Percentiles rank a stretch among this genome's conserved stretches.
Conservation (phyloP, 2,329 filamentous ascomycete species). For the Fusarium compactum region DNA sequence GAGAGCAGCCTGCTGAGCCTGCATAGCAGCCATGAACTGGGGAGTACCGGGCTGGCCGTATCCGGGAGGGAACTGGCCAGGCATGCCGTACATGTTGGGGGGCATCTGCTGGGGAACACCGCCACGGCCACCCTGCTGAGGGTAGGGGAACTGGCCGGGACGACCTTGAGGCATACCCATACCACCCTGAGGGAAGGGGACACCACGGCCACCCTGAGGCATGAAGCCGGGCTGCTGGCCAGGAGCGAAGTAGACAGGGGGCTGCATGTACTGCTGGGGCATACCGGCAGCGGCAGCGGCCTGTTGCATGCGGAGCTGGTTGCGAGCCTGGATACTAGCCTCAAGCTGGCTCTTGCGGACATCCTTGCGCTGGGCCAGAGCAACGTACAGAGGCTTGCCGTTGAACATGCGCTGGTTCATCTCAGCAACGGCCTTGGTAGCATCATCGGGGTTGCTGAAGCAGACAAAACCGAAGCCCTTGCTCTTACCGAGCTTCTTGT, state of each 20-base stretch:
- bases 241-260: slow-evolving; percentile 91
- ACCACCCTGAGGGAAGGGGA: slow-evolving; percentile 73
- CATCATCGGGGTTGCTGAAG: slow-evolving; percentile 99
- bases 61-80: slow-evolving; percentile 82
- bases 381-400: slow-evolving; percentile 96
- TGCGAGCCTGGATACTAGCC: slow-evolving; percentile 98
- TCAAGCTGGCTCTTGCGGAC: slow-evolving; percentile 99
- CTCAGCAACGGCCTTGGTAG: slow-evolving; percentile 98
- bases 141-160: slow-evolving; percentile 89
- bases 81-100: slow-evolving; percentile 85
- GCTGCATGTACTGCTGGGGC: slow-evolving; percentile 88
- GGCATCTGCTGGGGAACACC: slow-evolving; percentile 88
- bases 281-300: slow-evolving; percentile 90
- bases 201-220: slow-evolving; percentile 72
- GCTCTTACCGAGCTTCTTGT: slow-evolving; percentile 91
- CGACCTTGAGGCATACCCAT: slow-evolving; percentile 82
- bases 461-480: slow-evolving; percentile 99
- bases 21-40: slow-evolving; percentile 84
- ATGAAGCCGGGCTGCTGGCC: slow-evolving; percentile 81
- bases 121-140: slow-evolving; percentile 88
- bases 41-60: slow-evolving; percentile 85
- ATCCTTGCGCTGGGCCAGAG: slow-evolving; percentile 98
- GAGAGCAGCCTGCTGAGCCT: slow-evolving; percentile 73
- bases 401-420: slow-evolving; percentile 99
- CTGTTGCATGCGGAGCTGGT: slow-evolving; percentile 98